Evolutionary conservation across 1,139 yeast species (phyloP).

Genomic region (Geotrichum siamense): DNA sequence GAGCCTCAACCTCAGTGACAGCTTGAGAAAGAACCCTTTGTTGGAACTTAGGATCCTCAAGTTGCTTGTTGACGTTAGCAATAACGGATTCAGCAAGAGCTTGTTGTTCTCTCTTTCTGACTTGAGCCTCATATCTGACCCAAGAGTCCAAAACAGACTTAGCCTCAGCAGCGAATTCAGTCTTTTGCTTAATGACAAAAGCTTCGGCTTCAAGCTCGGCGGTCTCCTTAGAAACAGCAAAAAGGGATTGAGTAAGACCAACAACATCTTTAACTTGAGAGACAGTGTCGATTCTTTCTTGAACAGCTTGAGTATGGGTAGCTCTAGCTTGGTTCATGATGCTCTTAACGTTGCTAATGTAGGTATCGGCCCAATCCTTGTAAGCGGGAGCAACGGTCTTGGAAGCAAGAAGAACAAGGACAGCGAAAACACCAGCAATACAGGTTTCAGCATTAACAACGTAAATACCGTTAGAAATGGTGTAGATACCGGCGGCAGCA

Average conservation of each 20-base stretch:
- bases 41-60: constrained; percentile 87
- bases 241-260: constrained; percentile 81
- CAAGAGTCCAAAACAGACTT: constrained; percentile 94
- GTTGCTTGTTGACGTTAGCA: constrained; percentile 79
- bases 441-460: constrained; percentile 92
- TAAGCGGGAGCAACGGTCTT: constrained; percentile 91
- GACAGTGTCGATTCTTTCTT: constrained; percentile 84
- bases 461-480: constrained; percentile 86
- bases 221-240: constrained; percentile 93
- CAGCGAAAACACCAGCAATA: constrained; percentile 70
- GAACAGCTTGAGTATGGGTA: constrained; percentile 86
- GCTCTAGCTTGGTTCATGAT: constrained; percentile 82
- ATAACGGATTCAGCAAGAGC: constrained; percentile 83
- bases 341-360: constrained; percentile 74
- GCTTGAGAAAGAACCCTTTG: constrained; percentile 87
- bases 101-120: constrained; percentile 93
- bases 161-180: constrained; percentile 83
- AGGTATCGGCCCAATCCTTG: constrained; percentile 90
- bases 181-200: constrained; percentile 86
- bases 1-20: constrained; percentile 82
- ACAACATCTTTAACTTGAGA: constrained; percentile 89
- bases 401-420: constrained; percentile 67
- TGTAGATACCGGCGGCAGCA: constrained; percentile 90
- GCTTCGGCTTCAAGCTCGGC: constrained; percentile 91
- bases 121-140: constrained; percentile 97